A percentile compares a stretch with the other conserved stretches of the same genome.
phyloP scores from a whole-genome alignment of 441 rosid species.

The Euphorbia corollata region DNA sequence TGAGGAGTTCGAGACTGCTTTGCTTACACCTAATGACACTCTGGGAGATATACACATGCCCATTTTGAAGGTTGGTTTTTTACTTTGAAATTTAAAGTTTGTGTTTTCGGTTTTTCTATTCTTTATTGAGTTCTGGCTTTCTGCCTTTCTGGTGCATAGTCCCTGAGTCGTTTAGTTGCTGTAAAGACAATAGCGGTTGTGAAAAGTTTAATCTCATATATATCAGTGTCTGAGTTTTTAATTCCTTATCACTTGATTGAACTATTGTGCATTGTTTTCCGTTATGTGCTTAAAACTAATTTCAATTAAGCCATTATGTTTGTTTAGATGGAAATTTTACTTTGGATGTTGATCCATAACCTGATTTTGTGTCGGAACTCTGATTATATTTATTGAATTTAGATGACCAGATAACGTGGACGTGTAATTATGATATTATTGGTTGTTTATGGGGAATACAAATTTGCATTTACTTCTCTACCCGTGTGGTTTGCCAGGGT shows the following conservation, averaged over 20 bases:
- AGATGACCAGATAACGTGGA: neutral
- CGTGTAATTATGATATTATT: no score
- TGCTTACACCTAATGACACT: constrained; percentile 79
- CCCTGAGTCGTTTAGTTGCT: neutral
- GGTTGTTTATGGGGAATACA: neutral
- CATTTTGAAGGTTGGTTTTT: constrained; percentile 67
- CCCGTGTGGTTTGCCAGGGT: no score
- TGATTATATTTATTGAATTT: constrained; percentile 8
- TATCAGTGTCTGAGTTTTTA: neutral
- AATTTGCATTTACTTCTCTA: no score
- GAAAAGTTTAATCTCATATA: constrained; percentile 5
- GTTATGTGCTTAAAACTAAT: neutral
- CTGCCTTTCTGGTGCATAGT: neutral
- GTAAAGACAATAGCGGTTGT: constrained; percentile 16
- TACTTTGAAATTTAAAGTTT: constrained; percentile 8
- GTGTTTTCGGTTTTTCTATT: constrained; percentile 7
- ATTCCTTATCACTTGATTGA: neutral
- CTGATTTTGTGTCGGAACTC: constrained; percentile 3
- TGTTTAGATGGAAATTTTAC: constrained; percentile 4
- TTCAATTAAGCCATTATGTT: neutral
- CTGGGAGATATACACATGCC: constrained; percentile 90
- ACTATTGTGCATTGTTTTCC: neutral
- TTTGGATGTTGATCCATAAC: constrained; percentile 16
- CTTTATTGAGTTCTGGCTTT: constrained; percentile 5
- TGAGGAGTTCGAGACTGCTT: constrained; percentile 93